phyloP scores from a whole-genome alignment of 805 yeast genomes.

The Pichia scutulata region DNA sequence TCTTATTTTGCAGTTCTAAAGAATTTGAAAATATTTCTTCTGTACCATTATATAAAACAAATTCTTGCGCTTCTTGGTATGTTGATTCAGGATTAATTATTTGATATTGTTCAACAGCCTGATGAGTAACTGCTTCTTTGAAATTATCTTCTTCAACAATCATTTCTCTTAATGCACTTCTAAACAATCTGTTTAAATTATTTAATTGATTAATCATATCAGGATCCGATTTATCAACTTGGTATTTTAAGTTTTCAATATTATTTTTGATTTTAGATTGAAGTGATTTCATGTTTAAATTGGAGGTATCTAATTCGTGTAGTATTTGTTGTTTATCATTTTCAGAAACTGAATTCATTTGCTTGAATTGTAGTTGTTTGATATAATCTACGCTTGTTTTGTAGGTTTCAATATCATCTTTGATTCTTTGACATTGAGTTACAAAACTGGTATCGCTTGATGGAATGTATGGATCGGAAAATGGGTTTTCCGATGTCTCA shows the following conservation, averaged over 20 bases:
- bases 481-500: conserved; percentile 10
- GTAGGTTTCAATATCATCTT: conserved; percentile 8
- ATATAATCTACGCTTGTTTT: conserved; percentile 4
- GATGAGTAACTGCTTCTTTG: conserved; percentile 68
- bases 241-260: conserved; percentile 64
- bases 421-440: conserved; percentile 2
- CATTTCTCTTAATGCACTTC: conserved; percentile 74
- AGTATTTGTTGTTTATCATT: conserved; percentile 3
- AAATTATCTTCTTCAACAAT: conserved; percentile 74
- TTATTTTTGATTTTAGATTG: conserved; percentile 43
- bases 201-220: conserved; percentile 84
- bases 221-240: conserved; percentile 50
- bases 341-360: conserved; percentile 11
- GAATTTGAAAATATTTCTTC: conserved; percentile 89
- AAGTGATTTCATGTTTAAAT: conserved; percentile 10
- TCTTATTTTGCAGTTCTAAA: conserved; percentile 43
- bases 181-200: conserved; percentile 70
- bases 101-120: conserved; percentile 81
- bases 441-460: neutral
- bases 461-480: conserved; percentile 8
- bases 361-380: conserved; percentile 10
- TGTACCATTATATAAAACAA: conserved; percentile 70
- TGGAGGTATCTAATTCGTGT: conserved; percentile 6
- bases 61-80: conserved; percentile 72
- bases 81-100: conserved; percentile 75